phyloP scores from a whole-genome alignment of 2,329 filamentous ascomycete species.

The Tolypocladium sp. region DNA sequence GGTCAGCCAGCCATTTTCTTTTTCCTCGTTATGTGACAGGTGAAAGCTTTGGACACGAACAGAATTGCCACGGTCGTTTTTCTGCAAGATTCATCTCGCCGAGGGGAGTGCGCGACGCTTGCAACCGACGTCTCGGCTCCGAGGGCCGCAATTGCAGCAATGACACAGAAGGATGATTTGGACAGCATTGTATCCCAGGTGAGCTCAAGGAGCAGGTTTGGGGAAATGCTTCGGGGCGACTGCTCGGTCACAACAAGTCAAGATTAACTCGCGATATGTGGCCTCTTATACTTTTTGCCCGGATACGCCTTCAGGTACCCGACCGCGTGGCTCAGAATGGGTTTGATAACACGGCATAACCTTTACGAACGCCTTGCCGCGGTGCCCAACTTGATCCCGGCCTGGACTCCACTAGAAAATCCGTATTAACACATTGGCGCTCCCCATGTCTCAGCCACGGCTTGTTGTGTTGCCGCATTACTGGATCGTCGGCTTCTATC shows the following conservation, averaged over 20 bases:
- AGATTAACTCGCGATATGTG: background rate
- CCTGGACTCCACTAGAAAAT: background rate
- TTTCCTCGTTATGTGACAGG: background rate
- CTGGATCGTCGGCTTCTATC: background rate
- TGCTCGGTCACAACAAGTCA: background rate
- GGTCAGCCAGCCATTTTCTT: background rate
- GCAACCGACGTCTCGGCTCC: slow-evolving; percentile 1
- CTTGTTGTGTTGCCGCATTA: background rate
- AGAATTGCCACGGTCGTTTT: slow-evolving; percentile 23
- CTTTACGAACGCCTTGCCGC: background rate
- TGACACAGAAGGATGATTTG: background rate
- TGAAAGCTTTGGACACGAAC: slow-evolving; percentile 5
- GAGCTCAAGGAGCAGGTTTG: background rate
- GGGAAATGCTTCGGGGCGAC: background rate
- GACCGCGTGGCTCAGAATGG: background rate
- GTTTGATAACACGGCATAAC: background rate
- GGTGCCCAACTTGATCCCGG: background rate
- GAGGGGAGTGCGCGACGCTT: slow-evolving; percentile 1
- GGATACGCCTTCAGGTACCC: background rate
- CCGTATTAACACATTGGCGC: background rate
- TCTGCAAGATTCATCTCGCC: slow-evolving; percentile 8
- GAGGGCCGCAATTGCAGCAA: slow-evolving; percentile 2
- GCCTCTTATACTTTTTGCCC: background rate
- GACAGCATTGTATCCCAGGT: background rate
- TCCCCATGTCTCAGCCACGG: background rate